Conservation (phyloP, 2,329 filamentous ascomycete species). For the Gliomastix tumulicola region DNA sequence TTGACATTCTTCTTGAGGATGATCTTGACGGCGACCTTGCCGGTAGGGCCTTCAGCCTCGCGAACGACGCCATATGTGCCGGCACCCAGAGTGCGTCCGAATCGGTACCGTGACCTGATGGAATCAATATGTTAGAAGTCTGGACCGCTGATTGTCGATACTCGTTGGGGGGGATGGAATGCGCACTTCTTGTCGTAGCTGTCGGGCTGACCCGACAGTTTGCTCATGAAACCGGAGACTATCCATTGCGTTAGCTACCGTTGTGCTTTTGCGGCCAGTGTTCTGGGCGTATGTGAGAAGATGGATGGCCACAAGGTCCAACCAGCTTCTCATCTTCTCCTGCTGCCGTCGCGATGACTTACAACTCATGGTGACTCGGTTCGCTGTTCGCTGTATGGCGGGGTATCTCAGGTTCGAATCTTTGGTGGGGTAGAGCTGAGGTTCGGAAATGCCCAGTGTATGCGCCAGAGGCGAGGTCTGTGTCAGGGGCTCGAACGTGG, state of each 20-base stretch:
- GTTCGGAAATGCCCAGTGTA: too few species aligned
- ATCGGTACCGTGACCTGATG: constrained; percentile 76
- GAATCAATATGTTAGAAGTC: too few species aligned
- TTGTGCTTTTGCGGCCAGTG: not conserved
- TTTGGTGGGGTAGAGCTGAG: too few species aligned
- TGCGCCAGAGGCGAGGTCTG: too few species aligned
- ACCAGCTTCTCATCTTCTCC: too few species aligned
- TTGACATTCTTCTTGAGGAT: constrained; percentile 99
- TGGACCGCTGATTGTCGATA: too few species aligned
- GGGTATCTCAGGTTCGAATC: constrained; percentile 4
- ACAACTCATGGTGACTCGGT: constrained; percentile 6
- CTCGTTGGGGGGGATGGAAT: constrained; percentile 7
- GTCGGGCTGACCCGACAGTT: constrained; percentile 92
- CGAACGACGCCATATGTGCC: constrained; percentile 98
- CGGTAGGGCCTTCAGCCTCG: constrained; percentile 78
- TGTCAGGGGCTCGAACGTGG: not conserved
- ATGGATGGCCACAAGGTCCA: too few species aligned
- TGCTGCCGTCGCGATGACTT: constrained; percentile 1
- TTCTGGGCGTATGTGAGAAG: not conserved
- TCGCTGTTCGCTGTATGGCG: constrained; percentile 4
- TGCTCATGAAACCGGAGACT: constrained; percentile 90
- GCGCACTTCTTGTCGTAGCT: constrained; percentile 96
- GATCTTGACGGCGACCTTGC: constrained; percentile 94
- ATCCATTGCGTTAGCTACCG: not conserved
- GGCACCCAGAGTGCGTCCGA: constrained; percentile 88